Base-by-base conservation (phyloP, 768 basidiomycete genomes). In the Hericium rajendrae region DNA sequence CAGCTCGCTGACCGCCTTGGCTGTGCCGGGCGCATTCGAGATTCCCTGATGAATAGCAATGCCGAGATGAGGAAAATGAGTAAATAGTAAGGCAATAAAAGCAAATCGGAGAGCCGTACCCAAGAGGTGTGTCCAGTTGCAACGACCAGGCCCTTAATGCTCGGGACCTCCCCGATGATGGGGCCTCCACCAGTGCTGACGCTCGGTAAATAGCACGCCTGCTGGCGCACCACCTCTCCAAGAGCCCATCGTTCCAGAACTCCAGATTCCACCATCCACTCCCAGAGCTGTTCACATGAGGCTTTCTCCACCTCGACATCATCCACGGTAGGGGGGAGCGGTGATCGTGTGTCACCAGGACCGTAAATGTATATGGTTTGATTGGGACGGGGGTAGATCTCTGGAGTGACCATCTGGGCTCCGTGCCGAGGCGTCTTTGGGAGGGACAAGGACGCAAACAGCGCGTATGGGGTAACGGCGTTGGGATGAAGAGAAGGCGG, bases 21-120 rank as follows among this genome's bases (percentile, higher is more conserved):
- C 93, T 3, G 91, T 94, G 4, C 89, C 92, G 0, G 92, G 91
- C 3, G 84, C 90, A 67, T 88, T 88, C 68, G 82, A 88, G 43
- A 89, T 85, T 0, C 88, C 87, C 86, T 87, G 56, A 2, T 43
- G 38, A 38, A 39, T 20, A 22, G 26, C 66, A 15, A 66, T 54
- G 40, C 51, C 32, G 50, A 38, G 15, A 32, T 38, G 50, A 15
- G 54, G 10, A 37, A 40, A 53, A 41, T 40, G 16, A 59, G 38
- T n/a, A 48, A n/a, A 55, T 4, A 18, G 3, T 20, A 38, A 13
- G 12, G 50, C 43, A 24, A 48, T 18, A 16, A 12, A 15, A n/a
- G 53, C 22, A 3, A n/a, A 53, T 49, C 26, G 28, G 53, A 16
- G 18, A 15, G 10, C 72, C 81, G 64, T 63, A 86, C 85, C 86